Evolutionary conservation across 176 grass and related monocot genomes (phyloP), one percentile per base, ranked within the genome.

Genomic region (Musa acuminata): DNA sequence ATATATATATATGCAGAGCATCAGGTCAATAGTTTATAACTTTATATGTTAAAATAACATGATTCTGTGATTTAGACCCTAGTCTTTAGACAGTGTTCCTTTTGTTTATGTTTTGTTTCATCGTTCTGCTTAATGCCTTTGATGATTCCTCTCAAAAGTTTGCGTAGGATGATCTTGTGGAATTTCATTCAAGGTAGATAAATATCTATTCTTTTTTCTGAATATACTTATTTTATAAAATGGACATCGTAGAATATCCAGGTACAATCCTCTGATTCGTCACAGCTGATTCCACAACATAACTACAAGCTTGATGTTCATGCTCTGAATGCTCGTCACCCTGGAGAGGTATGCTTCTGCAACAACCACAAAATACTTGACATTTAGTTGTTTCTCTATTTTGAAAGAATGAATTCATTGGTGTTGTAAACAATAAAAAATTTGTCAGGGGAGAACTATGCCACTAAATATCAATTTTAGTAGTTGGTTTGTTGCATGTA

Each of bases 291-390:
- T 75, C 90, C 95, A 58, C 90, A 99, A 43, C 95, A 99, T 75
- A 94, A 94, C 74, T 99, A 94, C 86, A 99, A 91, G 75, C 90
- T 99, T 62, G 95, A 99, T 77, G 95, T 79, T 25, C 84, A 99
- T 48, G 62, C 95, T 62, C 77, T 99, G 60, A 94, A 99, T 75
- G 87, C 80, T 65, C 90, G 81, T 57, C 95, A 88, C 75, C 95
- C 90, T 75, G 88, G 95, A 63, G 86, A 99, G 90, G 95, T 99
- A 50, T 80, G 77, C 49, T 74, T 71, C 82, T 35, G 78, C 14
- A 53, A 13, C 9, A 69, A 8, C 66, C 16, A 51, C 0, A 50
- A 16, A 48, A 25, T 49, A 66, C 16, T 58, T 74, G 35, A 53
- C 53, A 82, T 27, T 19, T 67, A 76, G 66, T 20, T 74, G 26